phyloP scores from a whole-genome alignment of 2,329 filamentous ascomycete genomes.

The Cercospora sp. region DNA sequence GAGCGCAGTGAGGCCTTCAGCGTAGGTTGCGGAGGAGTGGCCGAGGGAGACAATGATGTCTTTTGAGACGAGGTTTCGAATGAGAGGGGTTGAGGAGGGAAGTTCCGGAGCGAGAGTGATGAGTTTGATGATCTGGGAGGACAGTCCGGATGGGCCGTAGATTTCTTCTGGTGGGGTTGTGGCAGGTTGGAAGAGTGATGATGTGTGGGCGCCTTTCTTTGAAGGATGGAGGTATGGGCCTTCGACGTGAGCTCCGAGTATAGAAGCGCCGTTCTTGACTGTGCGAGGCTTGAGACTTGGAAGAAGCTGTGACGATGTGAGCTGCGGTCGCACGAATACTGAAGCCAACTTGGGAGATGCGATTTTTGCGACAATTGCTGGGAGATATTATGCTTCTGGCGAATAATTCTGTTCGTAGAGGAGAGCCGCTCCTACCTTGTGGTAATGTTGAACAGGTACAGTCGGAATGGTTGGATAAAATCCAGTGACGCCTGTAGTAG shows the following conservation, averaged over 20 bases:
- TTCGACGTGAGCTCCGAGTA: constrained; percentile 59
- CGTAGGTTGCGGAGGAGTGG: constrained; percentile 53
- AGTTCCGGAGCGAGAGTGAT: constrained; percentile 57
- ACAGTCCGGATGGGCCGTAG: constrained; percentile 48
- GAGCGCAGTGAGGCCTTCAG: constrained; percentile 49
- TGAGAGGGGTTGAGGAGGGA: constrained; percentile 43
- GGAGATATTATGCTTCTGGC: background rate
- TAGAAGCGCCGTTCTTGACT: constrained; percentile 47
- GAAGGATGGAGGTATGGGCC: constrained; percentile 55
- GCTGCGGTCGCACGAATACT: background rate
- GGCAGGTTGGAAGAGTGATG: constrained; percentile 46
- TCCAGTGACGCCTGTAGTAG: constrained; percentile 53
- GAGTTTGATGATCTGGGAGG: constrained; percentile 47
- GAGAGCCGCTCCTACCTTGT: constrained; percentile 36
- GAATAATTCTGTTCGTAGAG: background rate
- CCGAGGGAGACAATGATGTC: constrained; percentile 52
- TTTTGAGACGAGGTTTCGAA: constrained; percentile 43
- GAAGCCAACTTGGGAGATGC: background rate
- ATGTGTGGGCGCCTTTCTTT: constrained; percentile 57
- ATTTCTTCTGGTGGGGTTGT: constrained; percentile 40
- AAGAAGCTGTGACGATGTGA: constrained; percentile 42
- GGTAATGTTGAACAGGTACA: constrained; percentile 48
- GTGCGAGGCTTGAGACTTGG: constrained; percentile 49
- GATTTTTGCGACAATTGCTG: background rate
- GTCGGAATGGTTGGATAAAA: constrained; percentile 58